Base-by-base conservation (phyloP, 306 rosid genomes). In the Rosa chinensis region DNA sequence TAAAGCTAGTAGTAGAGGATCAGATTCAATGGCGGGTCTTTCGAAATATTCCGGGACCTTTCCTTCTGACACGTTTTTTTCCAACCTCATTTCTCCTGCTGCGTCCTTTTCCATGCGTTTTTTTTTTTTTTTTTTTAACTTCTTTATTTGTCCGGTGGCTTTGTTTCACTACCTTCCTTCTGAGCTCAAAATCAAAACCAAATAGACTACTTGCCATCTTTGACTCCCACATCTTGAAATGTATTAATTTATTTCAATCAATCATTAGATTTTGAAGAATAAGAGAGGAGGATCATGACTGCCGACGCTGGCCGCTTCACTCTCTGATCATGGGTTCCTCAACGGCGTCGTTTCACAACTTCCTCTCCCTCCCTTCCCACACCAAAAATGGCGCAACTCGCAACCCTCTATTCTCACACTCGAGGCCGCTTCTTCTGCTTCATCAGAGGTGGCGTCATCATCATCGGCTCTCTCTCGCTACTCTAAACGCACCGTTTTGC, bases 401-500 rank as follows among this genome's bases (percentile, higher is more conserved):
- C 20, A 17, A 6, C n/a, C 49, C 39, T 23, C 21, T 44, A 74
- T 23, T 80, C 81, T 23, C 64, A 3, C 0, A 3, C 72, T 48
- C 75, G 48, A 72, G 77, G 76, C 73, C 80, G 20, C 66, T 44
- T 66, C 18, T 63, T 18, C 39, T 12, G 20, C 21, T 18, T 8
- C 6, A 52, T 8, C 6, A 52, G 18, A 55, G 39, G 0, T 16
- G n/a, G 59, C 9, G 37, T 32, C 37, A 6, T 18, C 59, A 20
- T 20, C 11, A 7, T 55, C 17, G 66, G 67, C 50, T 50, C 32
- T 67, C 16, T 64, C 23, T 64, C 37, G 37, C 37, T 2, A n/a
- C 48, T 6, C 77, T 3, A 56, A 58, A 74, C 67, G 68, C 70
- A 39, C 43, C 82, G 55, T 78, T 88, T 16, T 56, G 45, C 17